Conservation (phyloP, 2,329 filamentous ascomycete species). For the Nemania serpens region DNA sequence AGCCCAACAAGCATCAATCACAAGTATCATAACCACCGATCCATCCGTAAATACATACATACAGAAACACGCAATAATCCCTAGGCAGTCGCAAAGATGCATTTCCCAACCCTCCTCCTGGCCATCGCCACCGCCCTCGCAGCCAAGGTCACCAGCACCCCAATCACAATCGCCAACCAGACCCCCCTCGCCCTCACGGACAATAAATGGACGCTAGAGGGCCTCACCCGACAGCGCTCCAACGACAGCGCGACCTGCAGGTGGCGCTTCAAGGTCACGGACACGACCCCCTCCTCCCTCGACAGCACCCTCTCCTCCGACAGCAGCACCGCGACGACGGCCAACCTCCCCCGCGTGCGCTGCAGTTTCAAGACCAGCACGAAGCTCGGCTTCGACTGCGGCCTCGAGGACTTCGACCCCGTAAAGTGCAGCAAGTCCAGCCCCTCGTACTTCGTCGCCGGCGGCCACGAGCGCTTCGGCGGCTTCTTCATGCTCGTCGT, state of each 20-base stretch:
- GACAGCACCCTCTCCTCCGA: neutral
- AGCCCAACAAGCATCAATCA: too few species aligned
- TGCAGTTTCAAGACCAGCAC: neutral
- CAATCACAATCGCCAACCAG: neutral
- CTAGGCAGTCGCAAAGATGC: too few species aligned
- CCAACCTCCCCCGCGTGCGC: too few species aligned
- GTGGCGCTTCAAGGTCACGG: conserved; percentile 26
- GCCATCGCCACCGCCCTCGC: neutral
- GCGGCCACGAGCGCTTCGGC: conserved; percentile 21
- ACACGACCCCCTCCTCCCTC: neutral
- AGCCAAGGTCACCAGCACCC: neutral
- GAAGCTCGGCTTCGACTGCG: conserved; percentile 24
- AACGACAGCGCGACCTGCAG: conserved; percentile 18
- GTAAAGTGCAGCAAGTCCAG: conserved; percentile 1
- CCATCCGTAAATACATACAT: too few species aligned
- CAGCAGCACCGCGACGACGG: too few species aligned
- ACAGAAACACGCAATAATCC: too few species aligned
- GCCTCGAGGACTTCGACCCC: conserved; percentile 12
- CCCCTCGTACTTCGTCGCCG: conserved; percentile 19
- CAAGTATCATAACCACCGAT: too few species aligned
- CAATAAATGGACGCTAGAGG: conserved; percentile 25
- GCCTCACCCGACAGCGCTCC: conserved; percentile 20
- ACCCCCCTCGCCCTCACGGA: neutral
- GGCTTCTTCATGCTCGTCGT: conserved; percentile 31
- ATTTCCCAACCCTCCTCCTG: too few species aligned